Conservation (phyloP, 805 yeast genomes). For the Ogataea kodamae region DNA sequence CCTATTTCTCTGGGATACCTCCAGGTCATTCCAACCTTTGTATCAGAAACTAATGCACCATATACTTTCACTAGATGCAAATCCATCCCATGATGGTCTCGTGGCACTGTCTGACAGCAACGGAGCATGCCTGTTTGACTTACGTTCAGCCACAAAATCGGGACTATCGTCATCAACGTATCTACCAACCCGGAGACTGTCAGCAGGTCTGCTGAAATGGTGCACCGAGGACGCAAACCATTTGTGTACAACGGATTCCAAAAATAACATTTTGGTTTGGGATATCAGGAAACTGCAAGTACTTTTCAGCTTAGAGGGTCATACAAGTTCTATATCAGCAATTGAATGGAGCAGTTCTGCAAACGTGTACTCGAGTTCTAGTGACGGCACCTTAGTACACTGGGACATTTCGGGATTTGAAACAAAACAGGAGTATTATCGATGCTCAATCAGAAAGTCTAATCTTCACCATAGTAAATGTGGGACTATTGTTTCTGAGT, state of each 20-base stretch:
- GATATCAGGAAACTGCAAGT: constrained; percentile 62
- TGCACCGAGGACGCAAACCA: constrained; percentile 54
- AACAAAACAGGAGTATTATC: constrained; percentile 7
- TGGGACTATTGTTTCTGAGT: constrained; percentile 61
- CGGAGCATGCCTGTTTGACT: constrained; percentile 73
- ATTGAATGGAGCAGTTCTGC: constrained; percentile 51
- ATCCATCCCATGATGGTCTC: constrained; percentile 45
- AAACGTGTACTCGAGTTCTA: constrained; percentile 52
- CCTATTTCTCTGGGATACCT: constrained; percentile 73
- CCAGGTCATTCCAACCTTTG: constrained; percentile 56
- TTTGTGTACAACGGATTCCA: constrained; percentile 61
- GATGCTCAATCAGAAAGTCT: constrained; percentile 48
- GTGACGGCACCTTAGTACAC: constrained; percentile 63
- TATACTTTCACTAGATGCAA: constrained; percentile 47
- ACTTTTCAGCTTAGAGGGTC: constrained; percentile 52
- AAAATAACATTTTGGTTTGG: constrained; percentile 60
- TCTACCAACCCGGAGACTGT: constrained; percentile 36
- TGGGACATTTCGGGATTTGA: constrained; percentile 47
- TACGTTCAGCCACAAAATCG: constrained; percentile 44
- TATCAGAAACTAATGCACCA: constrained; percentile 52
- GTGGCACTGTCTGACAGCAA: constrained; percentile 64
- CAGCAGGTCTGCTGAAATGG: constrained; percentile 56
- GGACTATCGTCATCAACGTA: constrained; percentile 36
- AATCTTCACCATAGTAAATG: constrained; percentile 35
- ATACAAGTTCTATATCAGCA: constrained; percentile 49